Evolutionary conservation across 441 rosid genomes (phyloP), one percentile per base, ranked within the genome.

Genomic region (Eutrema salsugineum): DNA sequence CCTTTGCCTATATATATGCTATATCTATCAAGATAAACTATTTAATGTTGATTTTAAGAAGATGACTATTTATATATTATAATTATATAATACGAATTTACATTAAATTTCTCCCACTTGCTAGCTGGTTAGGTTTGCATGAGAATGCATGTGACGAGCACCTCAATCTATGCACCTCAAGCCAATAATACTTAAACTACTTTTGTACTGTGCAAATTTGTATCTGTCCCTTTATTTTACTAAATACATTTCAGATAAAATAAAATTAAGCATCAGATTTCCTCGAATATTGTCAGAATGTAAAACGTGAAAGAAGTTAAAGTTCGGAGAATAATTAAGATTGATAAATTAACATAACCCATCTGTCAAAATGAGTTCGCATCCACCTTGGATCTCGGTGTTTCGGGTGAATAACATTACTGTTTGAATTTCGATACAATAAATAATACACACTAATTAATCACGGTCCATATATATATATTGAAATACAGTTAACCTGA

Each of bases 61-160:
- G 62, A 59, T 16, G 46, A 65, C 55, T 36, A 27, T 38, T 33
- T 55, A 9, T 51, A 11, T 51, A n/a, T 66, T 16, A 50, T 35
- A 24, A 28, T 7, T 50, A 24, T 40, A 53, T 16, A 35, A 38
- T 36, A 27, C 5, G 1, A 11, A 50, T 46, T 35, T 44, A 64
- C 40, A 16, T 54, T 68, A 61, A 68, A 61, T 49, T 36, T 54
- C 42, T 36, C 36, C 73, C 64, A 75, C 73, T 43, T 60, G 74
- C 69, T 24, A 24, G 27, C 27, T 68, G 48, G 74, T 68, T 75
- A 75, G 78, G 74, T 68, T 75, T 75, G 78, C 74, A 75, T 62
- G 78, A 68, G 51, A 61, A 68, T 49, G 74, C 78, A 75, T 54
- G 78, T 75, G 78, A 68, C 59, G 74, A 75, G 64, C 78, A 54